phyloP scores from a whole-genome alignment of 23 red algal species.

The Gracilaria vermiculophylla region DNA sequence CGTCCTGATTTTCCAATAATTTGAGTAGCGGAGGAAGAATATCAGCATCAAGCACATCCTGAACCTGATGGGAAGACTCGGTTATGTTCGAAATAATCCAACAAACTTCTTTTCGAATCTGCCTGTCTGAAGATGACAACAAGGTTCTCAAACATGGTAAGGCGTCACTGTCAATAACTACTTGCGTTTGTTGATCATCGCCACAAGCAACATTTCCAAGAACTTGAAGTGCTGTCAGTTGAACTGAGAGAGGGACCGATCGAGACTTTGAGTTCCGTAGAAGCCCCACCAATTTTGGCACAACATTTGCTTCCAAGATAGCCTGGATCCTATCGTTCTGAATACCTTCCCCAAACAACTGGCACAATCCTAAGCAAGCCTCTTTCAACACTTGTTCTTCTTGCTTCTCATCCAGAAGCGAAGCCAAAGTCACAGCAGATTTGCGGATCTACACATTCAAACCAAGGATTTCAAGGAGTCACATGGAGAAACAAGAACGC shows the following conservation, averaged over 20 bases:
- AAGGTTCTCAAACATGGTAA: conserved; percentile 78
- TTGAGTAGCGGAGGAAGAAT: conserved; percentile 83
- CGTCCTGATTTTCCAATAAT: conserved; percentile 78
- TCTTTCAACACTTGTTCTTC: conserved; percentile 88
- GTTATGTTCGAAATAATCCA: conserved; percentile 99
- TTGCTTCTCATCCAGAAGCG: conserved; percentile 61
- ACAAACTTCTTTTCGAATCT: conserved; percentile 96
- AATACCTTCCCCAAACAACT: conserved; percentile 98
- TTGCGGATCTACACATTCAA: conserved; percentile 47
- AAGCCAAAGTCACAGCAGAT: conserved; percentile 65
- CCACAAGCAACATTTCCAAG: conserved; percentile 98
- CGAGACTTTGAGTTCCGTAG: conserved; percentile 61
- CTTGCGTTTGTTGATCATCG: conserved; percentile 98
- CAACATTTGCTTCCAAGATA: conserved; percentile 91
- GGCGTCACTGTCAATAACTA: conserved; percentile 97
- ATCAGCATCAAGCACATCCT: conserved; percentile 91
- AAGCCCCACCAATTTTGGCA: conserved; percentile 77
- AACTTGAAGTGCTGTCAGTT: conserved; percentile 91
- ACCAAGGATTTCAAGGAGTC: not conserved
- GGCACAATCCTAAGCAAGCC: conserved; percentile 84
- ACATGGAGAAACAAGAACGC: too few species aligned
- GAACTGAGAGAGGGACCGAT: conserved; percentile 76
- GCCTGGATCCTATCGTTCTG: conserved; percentile 98
- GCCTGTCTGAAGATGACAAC: conserved; percentile 77
- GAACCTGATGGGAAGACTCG: conserved; percentile 96